phyloP scores from a whole-genome alignment of 2,329 filamentous ascomycete species.

The Chlorencoelia australis region DNA sequence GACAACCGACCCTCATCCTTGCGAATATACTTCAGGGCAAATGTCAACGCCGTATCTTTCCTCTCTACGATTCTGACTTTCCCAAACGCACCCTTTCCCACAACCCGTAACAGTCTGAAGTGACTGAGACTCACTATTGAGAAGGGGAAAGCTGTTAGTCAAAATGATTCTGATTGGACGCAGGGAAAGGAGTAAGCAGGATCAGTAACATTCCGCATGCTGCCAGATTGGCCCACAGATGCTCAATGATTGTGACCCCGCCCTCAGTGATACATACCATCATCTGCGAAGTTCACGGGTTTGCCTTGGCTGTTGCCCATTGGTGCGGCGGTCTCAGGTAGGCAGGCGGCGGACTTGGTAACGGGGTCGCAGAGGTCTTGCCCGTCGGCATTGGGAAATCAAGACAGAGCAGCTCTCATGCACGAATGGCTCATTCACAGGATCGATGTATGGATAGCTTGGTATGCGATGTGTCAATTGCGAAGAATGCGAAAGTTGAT shows the following conservation, averaged over 20 bases:
- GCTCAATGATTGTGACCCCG: background rate
- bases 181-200: background rate
- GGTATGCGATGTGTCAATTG: no score
- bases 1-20: constrained; percentile 81
- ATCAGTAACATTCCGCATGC: background rate
- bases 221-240: background rate
- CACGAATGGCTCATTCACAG: no score
- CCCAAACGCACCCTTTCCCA: constrained; percentile 95
- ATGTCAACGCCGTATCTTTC: constrained; percentile 88
- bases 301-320: constrained; percentile 98
- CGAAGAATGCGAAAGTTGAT: background rate
- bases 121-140: constrained; percentile 85
- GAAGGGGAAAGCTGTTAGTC: constrained; percentile 16
- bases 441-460: no score
- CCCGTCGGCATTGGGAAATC: no score
- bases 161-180: constrained; percentile 2
- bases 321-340: constrained; percentile 13
- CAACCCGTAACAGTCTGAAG: constrained; percentile 88
- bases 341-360: no score
- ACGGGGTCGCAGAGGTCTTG: no score
- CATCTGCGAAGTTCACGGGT: constrained; percentile 81
- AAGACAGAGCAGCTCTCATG: no score
- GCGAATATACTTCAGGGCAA: constrained; percentile 94
- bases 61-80: constrained; percentile 98
- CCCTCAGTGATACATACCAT: constrained; percentile 52